phyloP scores from a whole-genome alignment of 2,329 filamentous ascomycete species.

The Botrytis porri region DNA sequence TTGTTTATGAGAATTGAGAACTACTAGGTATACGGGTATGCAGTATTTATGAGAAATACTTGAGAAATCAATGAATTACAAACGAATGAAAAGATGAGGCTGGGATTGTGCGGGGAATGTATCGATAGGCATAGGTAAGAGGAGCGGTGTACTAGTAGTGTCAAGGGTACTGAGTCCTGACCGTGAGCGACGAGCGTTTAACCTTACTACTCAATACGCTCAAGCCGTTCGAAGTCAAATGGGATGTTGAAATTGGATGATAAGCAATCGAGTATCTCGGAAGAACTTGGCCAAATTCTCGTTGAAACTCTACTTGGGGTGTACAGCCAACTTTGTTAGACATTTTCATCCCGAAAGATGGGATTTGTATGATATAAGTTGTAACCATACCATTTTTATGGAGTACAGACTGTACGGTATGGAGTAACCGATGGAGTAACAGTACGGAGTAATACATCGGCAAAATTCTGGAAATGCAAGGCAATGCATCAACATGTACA shows the following conservation, averaged over 20 bases:
- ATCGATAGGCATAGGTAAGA: slow-evolving; percentile 4
- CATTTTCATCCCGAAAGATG: slow-evolving; percentile 5
- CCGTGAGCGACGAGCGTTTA: background rate
- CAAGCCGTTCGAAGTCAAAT: background rate
- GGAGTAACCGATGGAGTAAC: background rate
- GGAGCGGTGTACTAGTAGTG: slow-evolving; percentile 14
- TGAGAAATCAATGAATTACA: background rate
- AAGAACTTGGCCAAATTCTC: background rate
- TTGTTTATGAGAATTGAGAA: background rate
- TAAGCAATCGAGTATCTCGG: background rate
- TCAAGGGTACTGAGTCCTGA: slow-evolving; percentile 14
- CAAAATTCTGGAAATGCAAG: slow-evolving; percentile 13
- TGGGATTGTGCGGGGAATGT: background rate
- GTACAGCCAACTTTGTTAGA: background rate
- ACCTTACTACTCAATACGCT: background rate
- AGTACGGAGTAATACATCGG: background rate
- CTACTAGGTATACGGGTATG: background rate
- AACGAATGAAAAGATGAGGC: slow-evolving; percentile 21
- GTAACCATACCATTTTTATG: background rate
- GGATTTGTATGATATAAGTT: background rate
- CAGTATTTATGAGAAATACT: background rate
- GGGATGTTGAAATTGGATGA: background rate
- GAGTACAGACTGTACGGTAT: background rate
- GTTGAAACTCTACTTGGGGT: background rate
- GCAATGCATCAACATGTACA: slow-evolving; percentile 1